Evolutionary conservation across 2,329 filamentous ascomycete species (phyloP), one percentile per base, ranked within the genome.

Genomic region (Davidsoniella neocaledoniae): DNA sequence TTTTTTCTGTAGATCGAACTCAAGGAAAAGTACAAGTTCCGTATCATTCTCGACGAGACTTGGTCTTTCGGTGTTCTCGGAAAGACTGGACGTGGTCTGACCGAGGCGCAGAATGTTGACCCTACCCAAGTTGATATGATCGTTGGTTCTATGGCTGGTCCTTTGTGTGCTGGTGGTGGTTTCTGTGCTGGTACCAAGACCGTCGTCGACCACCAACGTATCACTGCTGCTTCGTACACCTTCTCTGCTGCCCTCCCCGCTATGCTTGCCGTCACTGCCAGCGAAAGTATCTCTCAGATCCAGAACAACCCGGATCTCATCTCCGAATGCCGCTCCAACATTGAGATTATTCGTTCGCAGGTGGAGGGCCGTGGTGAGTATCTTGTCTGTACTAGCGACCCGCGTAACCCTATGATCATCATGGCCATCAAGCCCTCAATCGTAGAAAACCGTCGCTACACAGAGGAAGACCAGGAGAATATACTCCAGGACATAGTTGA

Each of bases 11-110:
- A 55, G 54, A 51, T 96, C 55, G 90, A 94, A 62, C 73, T 98
- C 57, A 95, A 95, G 67, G 79, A 88, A 57, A 85, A 83, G 63
- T 95, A 96, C 75, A 98, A 95, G 68, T 98, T 96, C 70, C 86
- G 91, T 58, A 77, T 98, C 51, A 94, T 96, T 56, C 79, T 98
- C 37, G 91, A 98, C 63, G 91, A 98, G 69, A 94, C 88, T 1
- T 94, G 86, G 82, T 95, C 88, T 1, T 98, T 96, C 62, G 93
- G 90, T 53, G 84, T 96, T 16, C 75, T 98, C 4, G 91, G 91
- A 44, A 77, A 87, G 54, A 94, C 86, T 23, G 93, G 91, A 17
- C 81, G 87, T 48, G 91, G 91, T 53, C 72, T 96, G 38, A 96
- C 91, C 0, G 93, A 98, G 68, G 86, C 90, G 5, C 91, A 96